Base-by-base conservation (phyloP, 2,329 filamentous ascomycete genomes). In the Nothophaeocryptopus gaeumannii region DNA sequence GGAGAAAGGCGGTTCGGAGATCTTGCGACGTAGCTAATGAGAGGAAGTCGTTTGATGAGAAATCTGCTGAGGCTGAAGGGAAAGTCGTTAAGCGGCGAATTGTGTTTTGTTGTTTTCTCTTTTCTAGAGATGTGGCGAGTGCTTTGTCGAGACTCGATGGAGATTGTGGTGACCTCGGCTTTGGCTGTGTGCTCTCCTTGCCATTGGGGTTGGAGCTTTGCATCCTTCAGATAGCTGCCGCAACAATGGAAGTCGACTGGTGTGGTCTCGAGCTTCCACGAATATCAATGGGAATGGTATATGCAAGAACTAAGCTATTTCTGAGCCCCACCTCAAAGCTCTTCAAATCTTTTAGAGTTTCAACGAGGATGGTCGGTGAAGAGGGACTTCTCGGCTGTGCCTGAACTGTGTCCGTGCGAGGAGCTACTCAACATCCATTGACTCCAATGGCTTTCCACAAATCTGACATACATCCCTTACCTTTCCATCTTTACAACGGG, bases 11-110 rank as follows among this genome's bases (percentile, higher is more conserved):
- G 3, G 67, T 44, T 5, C 75, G 75, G n/a, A 82, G 72, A 4
- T 63, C 62, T 0, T 69, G 61, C 7, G 74, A 78, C 1, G 69
- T 74, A 1, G 72, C 76, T 3, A 86, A 69, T 0, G 81, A 84
- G 9, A 86, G 74, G 53, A 85, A 83, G 64, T 86, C 83, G 63
- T 84, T 85, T 39, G 81, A 84, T 1, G 80, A 83, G 60, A 86
- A 85, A 66, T 86, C 83, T 16, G 67, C 63, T 2, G 62, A 53
- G 32, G 62, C 63, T 10, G 69, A 55, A 1, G 74, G 68, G 16
- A 71, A 65, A 9, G 74, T 66, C n/a, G 76, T 78, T 14, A 80
- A 63, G 35, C 65, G 67, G 39, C 78, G 72, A 9, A 76, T 71
- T 16, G 72, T 72, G 5, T 73, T 73, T 45, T 72, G 72, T 30